These are phyloP conservation scores for Cladosporium cucumerinum DNA, from an alignment of 2,329 filamentous ascomycete genomes.

Conservation along the genomic window DNA sequence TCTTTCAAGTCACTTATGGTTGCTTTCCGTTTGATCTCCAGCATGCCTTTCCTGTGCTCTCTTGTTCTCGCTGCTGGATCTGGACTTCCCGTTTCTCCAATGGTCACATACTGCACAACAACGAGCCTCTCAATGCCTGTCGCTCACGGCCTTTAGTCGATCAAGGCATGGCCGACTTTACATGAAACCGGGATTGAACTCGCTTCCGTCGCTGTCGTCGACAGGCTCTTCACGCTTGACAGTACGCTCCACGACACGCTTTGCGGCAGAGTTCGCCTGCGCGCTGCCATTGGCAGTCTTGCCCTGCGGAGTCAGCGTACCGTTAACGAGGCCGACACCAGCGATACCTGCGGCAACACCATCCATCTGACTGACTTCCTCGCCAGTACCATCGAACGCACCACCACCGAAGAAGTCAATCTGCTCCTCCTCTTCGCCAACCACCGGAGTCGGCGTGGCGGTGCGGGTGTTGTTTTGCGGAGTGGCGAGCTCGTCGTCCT, in stretches of 20 bases:
- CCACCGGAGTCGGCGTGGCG: not conserved
- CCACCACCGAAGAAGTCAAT: not conserved
- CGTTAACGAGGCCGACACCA: not conserved
- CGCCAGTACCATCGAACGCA: slow-evolving; percentile 8
- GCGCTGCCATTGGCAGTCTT: not conserved
- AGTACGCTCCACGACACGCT: not conserved
- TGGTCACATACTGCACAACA: not conserved
- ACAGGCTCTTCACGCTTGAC: not conserved
- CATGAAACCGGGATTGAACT: slow-evolving; percentile 4
- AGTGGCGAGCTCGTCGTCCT: not conserved
- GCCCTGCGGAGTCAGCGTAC: not conserved
- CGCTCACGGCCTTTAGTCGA: not conserved
- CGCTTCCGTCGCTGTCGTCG: slow-evolving; percentile 16
- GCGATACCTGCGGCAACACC: not conserved
- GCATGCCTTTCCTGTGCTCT: not conserved
- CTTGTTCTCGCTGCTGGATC: not conserved
- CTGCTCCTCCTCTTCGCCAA: not conserved
- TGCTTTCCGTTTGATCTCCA: not conserved
- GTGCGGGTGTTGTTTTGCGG: not conserved
- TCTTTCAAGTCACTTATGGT: not conserved
- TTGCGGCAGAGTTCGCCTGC: not conserved
- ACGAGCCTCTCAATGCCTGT: not conserved
- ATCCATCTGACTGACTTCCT: not conserved
- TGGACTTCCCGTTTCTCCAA: not conserved
- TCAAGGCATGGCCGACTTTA: not conserved